A percentile compares a stretch with the other conserved stretches of the same genome.
phyloP scores from a whole-genome alignment of 345 rosid genomes.

The Boechera divaricarpa region DNA sequence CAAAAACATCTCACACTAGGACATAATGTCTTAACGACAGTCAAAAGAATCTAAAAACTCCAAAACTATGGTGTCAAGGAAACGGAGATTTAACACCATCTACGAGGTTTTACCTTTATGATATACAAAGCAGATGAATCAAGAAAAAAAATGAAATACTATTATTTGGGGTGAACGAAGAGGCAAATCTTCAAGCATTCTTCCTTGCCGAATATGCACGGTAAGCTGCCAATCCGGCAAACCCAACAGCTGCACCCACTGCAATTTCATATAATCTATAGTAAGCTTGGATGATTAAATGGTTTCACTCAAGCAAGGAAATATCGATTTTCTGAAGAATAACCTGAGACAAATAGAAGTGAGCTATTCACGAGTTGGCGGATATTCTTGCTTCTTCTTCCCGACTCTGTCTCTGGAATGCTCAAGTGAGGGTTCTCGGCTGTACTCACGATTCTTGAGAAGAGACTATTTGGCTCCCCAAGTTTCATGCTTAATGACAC shows the following conservation, averaged over 20 bases:
- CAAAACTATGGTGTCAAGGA: not conserved
- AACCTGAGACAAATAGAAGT: constrained; percentile 73
- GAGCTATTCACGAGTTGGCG: constrained; percentile 65
- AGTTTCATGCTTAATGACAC: constrained; percentile 59
- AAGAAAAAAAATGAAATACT: not conserved
- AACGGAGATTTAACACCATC: not conserved
- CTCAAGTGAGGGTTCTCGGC: constrained; percentile 75
- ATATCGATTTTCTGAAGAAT: not conserved
- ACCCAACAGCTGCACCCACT: constrained; percentile 69
- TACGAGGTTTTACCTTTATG: not conserved
- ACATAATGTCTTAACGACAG: not conserved
- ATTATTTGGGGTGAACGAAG: not conserved
- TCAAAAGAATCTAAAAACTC: not conserved
- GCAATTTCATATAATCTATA: constrained; percentile 22
- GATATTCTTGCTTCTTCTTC: constrained; percentile 63
- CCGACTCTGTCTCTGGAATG: constrained; percentile 76
- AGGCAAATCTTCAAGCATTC: constrained; percentile 47
- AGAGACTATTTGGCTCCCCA: constrained; percentile 58
- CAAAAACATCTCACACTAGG: not conserved
- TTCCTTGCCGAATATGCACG: constrained; percentile 70
- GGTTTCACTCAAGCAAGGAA: not conserved
- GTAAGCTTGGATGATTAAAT: constrained; percentile 2
- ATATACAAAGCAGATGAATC: not conserved
- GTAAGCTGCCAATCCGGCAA: constrained; percentile 67
- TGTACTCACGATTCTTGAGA: constrained; percentile 58